Base-by-base conservation (phyloP, 2,329 filamentous ascomycete genomes). In the Alternaria triticina region DNA sequence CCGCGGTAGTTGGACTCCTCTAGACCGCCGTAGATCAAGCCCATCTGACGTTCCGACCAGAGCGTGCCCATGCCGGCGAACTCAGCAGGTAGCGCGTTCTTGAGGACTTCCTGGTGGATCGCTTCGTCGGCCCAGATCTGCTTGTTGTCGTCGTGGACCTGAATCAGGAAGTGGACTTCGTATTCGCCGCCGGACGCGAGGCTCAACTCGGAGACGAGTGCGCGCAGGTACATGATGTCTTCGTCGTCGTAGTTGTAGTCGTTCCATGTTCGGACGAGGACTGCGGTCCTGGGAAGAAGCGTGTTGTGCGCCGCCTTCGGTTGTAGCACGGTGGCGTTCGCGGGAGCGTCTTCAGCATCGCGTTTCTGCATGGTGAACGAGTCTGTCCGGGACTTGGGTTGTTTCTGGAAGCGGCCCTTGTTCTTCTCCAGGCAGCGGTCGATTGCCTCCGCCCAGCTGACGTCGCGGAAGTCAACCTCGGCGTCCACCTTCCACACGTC, bases 211-310 rank as follows among this genome's bases (percentile, higher is more conserved):
- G 90, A 88, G 45, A 97, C 88, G 71, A 97, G 83, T 30, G 94
- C 90, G 15, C 93, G 91, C 71, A 97, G 86, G 73, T 93, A 93
- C 79, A 94, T 88, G 52, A 95, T 85, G 74, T 96, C 92, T 72
- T 97, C 91, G 45, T 91, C 87, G 10, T 89, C 89, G 85, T 93
- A 97, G 9, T 88, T 72, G 70, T 91, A 96, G 70, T 91, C 91
- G 69, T 90, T 89, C 92, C 92, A 97, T 54, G 91, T 91, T 23
- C 94, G 88, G 23, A 97, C 87, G 1, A 97, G 87, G 6, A 97
- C 85, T 3, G 92, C 94, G 1, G 92, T 95, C 22, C 92, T 86
- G 0, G 86, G 81, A 6, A 85, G 68, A 8, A 79, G 72, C 17
- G 80, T 80, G 54, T 74, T 78, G 70, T 82, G 45, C 2, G 65